These are phyloP conservation scores for Colletotrichum abscissum DNA, from an alignment of 2,329 filamentous ascomycete species.

Conservation along the genomic window DNA sequence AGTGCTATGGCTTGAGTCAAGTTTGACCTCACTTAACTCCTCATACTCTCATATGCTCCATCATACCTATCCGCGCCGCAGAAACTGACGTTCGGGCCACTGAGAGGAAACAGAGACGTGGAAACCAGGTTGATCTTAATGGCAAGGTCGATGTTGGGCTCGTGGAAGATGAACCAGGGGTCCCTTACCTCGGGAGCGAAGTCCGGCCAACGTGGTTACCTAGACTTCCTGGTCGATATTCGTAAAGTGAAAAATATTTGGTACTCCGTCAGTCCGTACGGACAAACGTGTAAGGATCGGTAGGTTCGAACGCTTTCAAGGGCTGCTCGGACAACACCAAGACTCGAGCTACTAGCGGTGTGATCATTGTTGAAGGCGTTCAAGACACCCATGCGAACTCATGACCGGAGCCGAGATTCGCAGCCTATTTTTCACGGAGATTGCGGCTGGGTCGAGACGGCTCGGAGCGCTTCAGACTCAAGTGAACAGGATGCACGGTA, in stretches of 20 bases:
- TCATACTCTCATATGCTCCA: background rate
- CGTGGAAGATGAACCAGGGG: constrained; percentile 1
- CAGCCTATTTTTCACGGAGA: constrained; percentile 18
- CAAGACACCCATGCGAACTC: constrained; percentile 4
- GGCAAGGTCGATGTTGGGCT: constrained; percentile 13
- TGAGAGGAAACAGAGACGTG: constrained; percentile 11
- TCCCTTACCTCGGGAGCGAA: constrained; percentile 6
- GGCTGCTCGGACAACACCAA: background rate
- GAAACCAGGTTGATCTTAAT: constrained; percentile 25
- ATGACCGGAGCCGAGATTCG: constrained; percentile 33
- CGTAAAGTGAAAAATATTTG: background rate
- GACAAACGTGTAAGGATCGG: background rate
- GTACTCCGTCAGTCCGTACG: too few species aligned
- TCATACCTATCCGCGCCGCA: constrained; percentile 7
- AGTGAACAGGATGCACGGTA: constrained; percentile 5
- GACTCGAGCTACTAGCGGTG: constrained; percentile 14
- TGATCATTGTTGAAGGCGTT: background rate
- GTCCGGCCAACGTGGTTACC: constrained; percentile 3
- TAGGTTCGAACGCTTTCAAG: background rate
- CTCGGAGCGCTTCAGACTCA: background rate
- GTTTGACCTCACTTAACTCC: constrained; percentile 24
- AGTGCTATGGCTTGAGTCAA: constrained; percentile 27
- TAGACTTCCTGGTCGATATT: constrained; percentile 3
- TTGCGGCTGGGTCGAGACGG: background rate
- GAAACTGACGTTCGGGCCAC: constrained; percentile 7